These are phyloP conservation scores for Flaveria sonorensis DNA, from an alignment of 129 eudicot species.

Conservation along the genomic window DNA sequence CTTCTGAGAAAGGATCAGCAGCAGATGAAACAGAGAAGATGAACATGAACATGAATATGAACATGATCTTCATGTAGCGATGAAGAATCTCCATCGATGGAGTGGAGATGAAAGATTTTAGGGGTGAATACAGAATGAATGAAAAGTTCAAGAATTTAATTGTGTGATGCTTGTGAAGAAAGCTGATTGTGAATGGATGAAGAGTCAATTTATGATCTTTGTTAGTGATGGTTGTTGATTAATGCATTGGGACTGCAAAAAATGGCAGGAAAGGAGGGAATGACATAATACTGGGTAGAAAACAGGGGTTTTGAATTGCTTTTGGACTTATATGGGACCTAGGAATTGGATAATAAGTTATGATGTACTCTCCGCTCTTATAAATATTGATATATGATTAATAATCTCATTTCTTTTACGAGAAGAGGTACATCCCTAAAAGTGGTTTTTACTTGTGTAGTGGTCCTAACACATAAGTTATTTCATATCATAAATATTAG, in stretches of 20 bases:
- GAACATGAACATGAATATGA: constrained; percentile 28
- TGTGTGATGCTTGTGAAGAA: neutral
- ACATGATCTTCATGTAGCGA: constrained; percentile 42
- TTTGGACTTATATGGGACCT: constrained; percentile 43
- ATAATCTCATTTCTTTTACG: too few relatives aligned
- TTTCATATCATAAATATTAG: too few relatives aligned
- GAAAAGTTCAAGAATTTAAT: too few relatives aligned
- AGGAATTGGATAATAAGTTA: neutral
- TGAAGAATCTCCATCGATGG: neutral
- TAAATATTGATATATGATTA: too few relatives aligned
- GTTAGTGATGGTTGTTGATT: constrained; percentile 1
- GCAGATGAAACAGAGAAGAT: constrained; percentile 35
- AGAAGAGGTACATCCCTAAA: too few relatives aligned
- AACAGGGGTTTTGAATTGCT: constrained; percentile 44
- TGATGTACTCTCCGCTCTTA: neutral
- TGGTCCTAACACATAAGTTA: too few relatives aligned
- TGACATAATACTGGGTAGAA: constrained; percentile 12
- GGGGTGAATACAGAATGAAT: too few relatives aligned
- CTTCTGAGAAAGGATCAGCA: constrained; percentile 61
- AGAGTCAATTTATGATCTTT: constrained; percentile 18
- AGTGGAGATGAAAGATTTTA: too few relatives aligned
- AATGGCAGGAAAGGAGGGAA: constrained; percentile 41
- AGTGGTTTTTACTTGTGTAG: too few relatives aligned
- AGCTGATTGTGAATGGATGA: constrained; percentile 15
- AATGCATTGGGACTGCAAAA: constrained; percentile 72